Conservation (phyloP, 2,329 filamentous ascomycete species). For the Graphiopsis chlorocephala region DNA sequence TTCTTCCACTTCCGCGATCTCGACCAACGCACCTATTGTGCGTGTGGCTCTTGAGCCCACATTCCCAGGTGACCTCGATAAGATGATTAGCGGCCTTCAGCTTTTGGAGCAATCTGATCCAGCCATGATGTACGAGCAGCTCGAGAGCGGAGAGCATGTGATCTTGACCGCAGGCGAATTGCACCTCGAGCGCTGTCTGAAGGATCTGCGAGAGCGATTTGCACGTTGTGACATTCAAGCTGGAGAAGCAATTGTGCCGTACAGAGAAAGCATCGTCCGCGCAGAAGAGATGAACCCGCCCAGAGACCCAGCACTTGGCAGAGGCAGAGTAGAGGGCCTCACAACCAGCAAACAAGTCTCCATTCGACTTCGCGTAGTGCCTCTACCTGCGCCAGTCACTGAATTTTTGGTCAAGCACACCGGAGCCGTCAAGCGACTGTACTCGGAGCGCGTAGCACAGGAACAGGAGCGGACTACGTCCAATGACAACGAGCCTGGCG, state of each 20-base stretch:
- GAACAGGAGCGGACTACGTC: conserved; percentile 42
- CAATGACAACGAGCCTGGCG: conserved; percentile 33
- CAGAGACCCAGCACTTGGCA: conserved; percentile 78
- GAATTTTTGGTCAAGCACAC: conserved; percentile 81
- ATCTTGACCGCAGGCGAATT: conserved; percentile 90
- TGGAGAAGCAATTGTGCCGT: conserved; percentile 91
- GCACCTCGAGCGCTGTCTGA: conserved; percentile 89
- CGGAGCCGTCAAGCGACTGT: conserved; percentile 73
- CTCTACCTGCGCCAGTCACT: conserved; percentile 73
- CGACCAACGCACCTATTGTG: conserved; percentile 76
- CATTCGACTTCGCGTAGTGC: conserved; percentile 71
- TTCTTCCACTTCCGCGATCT: conserved; percentile 76
- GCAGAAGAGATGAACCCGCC: conserved; percentile 90
- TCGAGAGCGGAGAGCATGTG: conserved; percentile 91
- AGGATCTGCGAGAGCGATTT: conserved; percentile 88
- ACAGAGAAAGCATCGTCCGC: conserved; percentile 81
- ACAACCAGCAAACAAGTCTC: conserved; percentile 85
- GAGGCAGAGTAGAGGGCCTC: conserved; percentile 71
- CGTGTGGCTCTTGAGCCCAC: conserved; percentile 91
- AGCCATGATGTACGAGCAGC: conserved; percentile 91
- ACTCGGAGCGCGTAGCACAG: conserved; percentile 64
- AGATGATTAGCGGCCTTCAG: conserved; percentile 86
- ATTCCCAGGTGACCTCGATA: conserved; percentile 85
- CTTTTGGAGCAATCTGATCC: conserved; percentile 92
- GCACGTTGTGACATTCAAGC: conserved; percentile 93